Conservation (phyloP, 805 yeast species). For the Zygotorulaspora danielsina region DNA sequence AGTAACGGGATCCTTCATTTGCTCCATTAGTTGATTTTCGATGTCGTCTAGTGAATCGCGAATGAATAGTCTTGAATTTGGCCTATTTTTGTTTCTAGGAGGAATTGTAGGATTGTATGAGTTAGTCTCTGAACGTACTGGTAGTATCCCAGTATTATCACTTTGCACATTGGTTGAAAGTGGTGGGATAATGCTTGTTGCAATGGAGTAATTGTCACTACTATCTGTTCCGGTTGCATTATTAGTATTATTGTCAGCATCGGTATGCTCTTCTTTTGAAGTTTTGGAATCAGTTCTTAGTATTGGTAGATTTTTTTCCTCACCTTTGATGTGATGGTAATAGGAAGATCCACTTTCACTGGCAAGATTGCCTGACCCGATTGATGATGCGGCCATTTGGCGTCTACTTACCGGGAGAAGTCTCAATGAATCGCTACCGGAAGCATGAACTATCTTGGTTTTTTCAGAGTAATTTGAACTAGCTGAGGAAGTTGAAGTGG, state of each 20-base stretch:
- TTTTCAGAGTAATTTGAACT: conserved; percentile 8
- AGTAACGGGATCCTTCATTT: conserved; percentile 11
- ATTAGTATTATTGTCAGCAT: neutral
- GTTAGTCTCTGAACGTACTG: conserved; percentile 23
- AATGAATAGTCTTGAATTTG: conserved; percentile 27
- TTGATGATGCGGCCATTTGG: conserved; percentile 17
- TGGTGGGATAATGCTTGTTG: conserved; percentile 29
- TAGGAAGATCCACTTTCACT: conserved; percentile 25
- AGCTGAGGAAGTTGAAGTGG: conserved; percentile 5
- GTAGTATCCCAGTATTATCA: conserved; percentile 15
- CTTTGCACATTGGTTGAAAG: conserved; percentile 20
- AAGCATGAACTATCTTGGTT: neutral
- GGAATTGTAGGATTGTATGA: conserved; percentile 33
- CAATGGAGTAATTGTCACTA: conserved; percentile 21
- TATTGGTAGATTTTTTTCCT: conserved; percentile 2
- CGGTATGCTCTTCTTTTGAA: conserved; percentile 2
- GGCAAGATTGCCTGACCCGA: conserved; percentile 23
- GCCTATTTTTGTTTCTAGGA: conserved; percentile 34
- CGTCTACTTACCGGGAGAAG: conserved; percentile 16
- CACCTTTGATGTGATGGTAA: conserved; percentile 13
- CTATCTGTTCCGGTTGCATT: conserved; percentile 5
- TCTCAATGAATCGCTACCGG: conserved; percentile 13
- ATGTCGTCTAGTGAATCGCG: conserved; percentile 25
- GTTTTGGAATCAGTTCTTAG: conserved; percentile 3
- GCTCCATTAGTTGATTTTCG: conserved; percentile 20